Evolutionary conservation across 2,329 filamentous ascomycete genomes (phyloP).

Genomic region (Fusarium virguliforme): DNA sequence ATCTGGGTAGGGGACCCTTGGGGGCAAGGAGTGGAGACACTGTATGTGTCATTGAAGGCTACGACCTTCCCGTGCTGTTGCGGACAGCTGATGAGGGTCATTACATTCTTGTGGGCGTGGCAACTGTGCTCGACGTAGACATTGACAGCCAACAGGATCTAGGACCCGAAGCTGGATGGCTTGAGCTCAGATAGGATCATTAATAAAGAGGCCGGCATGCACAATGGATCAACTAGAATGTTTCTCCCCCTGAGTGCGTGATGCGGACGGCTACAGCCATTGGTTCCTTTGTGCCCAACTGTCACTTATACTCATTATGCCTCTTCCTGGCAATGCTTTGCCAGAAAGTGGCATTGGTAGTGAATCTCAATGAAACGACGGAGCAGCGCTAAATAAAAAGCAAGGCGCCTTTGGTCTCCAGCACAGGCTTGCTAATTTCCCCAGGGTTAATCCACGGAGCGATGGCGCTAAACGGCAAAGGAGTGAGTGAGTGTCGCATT

Average conservation of each 20-base stretch:
- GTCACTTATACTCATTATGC: neutral
- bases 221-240: no score
- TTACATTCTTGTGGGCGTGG: neutral
- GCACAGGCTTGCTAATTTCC: neutral
- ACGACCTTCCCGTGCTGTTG: neutral
- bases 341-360: neutral
- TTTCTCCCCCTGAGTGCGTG: no score
- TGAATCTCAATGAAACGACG: neutral
- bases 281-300: no score
- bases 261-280: no score
- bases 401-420: neutral
- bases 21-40: neutral
- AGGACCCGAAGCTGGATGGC: neutral
- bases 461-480: neutral
- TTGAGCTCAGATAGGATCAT: neutral
- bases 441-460: conserved; percentile 7
- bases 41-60: neutral
- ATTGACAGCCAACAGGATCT: neutral
- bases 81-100: neutral
- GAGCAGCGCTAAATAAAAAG: neutral
- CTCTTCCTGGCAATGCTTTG: neutral
- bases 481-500: neutral
- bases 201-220: no score
- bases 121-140: neutral
- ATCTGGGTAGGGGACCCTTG: neutral